Conservation (phyloP, 306 rosid genomes). For the Cicer bijugum region DNA sequence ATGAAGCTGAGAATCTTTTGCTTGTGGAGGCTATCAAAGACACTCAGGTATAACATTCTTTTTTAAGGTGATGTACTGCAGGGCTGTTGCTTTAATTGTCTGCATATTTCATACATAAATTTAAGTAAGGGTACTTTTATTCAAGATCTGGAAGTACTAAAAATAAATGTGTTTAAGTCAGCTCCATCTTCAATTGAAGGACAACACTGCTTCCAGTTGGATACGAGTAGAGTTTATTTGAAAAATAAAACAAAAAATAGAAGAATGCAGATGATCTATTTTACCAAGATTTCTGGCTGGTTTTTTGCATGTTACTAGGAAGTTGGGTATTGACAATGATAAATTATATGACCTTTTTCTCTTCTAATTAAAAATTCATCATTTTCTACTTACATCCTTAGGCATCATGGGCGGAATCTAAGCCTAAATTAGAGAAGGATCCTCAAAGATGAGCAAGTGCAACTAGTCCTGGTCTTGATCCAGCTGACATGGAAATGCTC, state of each 20-base stretch:
- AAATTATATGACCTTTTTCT: constrained; percentile 5
- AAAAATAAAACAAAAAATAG: constrained; percentile 3
- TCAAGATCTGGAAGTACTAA: constrained; percentile 24
- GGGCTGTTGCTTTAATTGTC: background rate
- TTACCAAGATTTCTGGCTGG: background rate
- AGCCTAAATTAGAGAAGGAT: constrained; percentile 81
- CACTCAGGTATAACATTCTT: constrained; percentile 69
- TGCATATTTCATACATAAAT: no score
- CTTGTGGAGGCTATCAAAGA: constrained; percentile 94
- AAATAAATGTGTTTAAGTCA: constrained; percentile 1
- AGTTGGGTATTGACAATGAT: constrained; percentile 10
- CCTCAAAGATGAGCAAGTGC: constrained; percentile 74
- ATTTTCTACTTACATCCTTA: constrained; percentile 41
- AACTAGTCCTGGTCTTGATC: constrained; percentile 71
- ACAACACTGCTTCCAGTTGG: constrained; percentile 22
- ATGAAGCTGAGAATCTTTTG: constrained; percentile 45
- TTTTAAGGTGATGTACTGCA: background rate
- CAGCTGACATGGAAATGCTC: constrained; percentile 81
- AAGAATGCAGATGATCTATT: background rate
- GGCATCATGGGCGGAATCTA: constrained; percentile 95
- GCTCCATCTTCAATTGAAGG: background rate
- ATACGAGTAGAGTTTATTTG: background rate
- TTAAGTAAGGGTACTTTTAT: background rate
- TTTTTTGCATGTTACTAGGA: constrained; percentile 14
- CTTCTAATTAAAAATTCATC: constrained; percentile 1